These are phyloP conservation scores for Gregarina niphandrodes DNA, from an alignment of 169 alveolate species.

Conservation along the genomic window DNA sequence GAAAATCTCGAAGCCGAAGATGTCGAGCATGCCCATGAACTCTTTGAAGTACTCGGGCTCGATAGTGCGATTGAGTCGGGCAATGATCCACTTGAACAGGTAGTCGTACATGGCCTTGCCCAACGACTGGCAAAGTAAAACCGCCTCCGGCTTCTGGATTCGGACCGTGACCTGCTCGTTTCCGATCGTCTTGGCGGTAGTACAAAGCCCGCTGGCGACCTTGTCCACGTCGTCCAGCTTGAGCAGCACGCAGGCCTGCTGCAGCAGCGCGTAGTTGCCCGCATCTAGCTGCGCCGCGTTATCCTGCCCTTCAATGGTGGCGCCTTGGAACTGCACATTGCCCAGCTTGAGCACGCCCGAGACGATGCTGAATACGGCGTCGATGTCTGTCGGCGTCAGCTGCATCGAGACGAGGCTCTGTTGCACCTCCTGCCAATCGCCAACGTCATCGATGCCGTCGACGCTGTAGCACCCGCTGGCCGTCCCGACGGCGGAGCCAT, in stretches of 20 bases:
- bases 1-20: slow-evolving; percentile 91
- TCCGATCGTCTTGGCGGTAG: too few relatives aligned
- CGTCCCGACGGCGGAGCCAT: slow-evolving; percentile 48
- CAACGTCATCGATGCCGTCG: slow-evolving; percentile 63
- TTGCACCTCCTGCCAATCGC: slow-evolving; percentile 60
- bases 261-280: slow-evolving; percentile 21
- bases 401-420: slow-evolving; percentile 64
- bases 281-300: slow-evolving; percentile 51
- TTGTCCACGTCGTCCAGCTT: slow-evolving; percentile 36
- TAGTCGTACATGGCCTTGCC: slow-evolving; percentile 77
- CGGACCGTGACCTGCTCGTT: too few relatives aligned
- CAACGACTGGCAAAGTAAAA: too few relatives aligned
- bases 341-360: slow-evolving; percentile 78
- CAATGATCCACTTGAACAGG: slow-evolving; percentile 71
- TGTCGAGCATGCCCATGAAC: slow-evolving; percentile 83
- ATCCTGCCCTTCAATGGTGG: slow-evolving; percentile 48
- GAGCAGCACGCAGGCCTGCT: slow-evolving; percentile 46
- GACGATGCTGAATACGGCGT: slow-evolving; percentile 49
- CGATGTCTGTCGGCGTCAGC: slow-evolving; percentile 50
- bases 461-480: background rate
- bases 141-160: too few relatives aligned
- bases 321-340: slow-evolving; percentile 63
- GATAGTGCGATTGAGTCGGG: slow-evolving; percentile 62
- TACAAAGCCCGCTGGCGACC: too few relatives aligned
- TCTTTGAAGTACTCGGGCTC: slow-evolving; percentile 50